Evolutionary conservation across 768 basidiomycete species (phyloP).

Genomic region (Galerina sulciceps): DNA sequence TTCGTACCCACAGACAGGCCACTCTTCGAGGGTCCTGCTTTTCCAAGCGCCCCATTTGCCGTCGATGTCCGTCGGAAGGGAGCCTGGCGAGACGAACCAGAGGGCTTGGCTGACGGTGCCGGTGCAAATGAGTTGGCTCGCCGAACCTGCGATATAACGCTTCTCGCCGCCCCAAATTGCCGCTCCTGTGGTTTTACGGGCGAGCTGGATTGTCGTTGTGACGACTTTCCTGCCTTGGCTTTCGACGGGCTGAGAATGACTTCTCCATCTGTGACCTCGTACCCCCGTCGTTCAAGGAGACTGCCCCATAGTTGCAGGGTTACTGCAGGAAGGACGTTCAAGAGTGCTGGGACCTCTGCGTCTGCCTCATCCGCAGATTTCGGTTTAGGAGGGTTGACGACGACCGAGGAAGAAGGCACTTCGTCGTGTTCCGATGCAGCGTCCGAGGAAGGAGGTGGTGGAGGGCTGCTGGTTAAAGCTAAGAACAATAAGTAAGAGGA

Average conservation of each 20-base stretch:
- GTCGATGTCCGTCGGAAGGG: conserved; percentile 50
- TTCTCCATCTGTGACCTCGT: conserved; percentile 59
- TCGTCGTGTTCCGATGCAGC: conserved; percentile 25
- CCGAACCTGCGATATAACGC: conserved; percentile 63
- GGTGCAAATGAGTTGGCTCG: conserved; percentile 71
- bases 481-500: conserved; percentile 17
- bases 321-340: conserved; percentile 62
- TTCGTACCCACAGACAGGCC: background rate
- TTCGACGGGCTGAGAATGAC: conserved; percentile 68
- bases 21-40: conserved; percentile 17
- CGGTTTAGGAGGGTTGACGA: conserved; percentile 17
- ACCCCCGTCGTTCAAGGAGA: conserved; percentile 70
- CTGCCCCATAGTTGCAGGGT: conserved; percentile 74
- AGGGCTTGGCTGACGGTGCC: conserved; percentile 21
- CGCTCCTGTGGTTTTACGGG: conserved; percentile 19
- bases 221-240: conserved; percentile 20
- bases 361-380: conserved; percentile 35
- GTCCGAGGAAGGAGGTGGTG: conserved; percentile 25
- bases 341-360: conserved; percentile 62
- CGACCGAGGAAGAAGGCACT: conserved; percentile 20
- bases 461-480: conserved; percentile 17
- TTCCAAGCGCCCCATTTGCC: conserved; percentile 19
- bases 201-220: conserved; percentile 13
- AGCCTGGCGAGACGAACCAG: conserved; percentile 31
- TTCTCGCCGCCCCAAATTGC: conserved; percentile 25